Evolutionary conservation across 208 protist species (phyloP), one percentile per base, ranked within the genome.

Genomic region (Crithidia bombi): DNA sequence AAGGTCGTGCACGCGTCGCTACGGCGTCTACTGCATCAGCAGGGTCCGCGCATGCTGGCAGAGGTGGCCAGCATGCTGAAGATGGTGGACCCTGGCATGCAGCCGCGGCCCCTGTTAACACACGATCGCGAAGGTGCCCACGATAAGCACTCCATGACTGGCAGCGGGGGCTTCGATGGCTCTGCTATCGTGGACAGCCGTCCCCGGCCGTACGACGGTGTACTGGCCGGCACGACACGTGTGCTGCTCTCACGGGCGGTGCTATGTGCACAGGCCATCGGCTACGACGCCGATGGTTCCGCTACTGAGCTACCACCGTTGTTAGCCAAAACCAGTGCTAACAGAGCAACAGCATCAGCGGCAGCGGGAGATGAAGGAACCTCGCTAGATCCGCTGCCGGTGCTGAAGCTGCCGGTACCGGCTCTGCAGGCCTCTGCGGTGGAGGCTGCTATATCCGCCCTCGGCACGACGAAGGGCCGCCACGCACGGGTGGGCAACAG

Each of bases 1-100:
- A 96, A 96, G 61, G 78, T 94, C 23, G 81, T 96, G 32, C 91
- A 96, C 72, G 81, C 80, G 17, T 86, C 83, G 3, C 74, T 93
- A 67, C 91, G 91, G 2, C 86, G 85, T 2, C 73, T 90, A 35
- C 79, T 81, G 14, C 64, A 76, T 25, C 79, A 90, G 46, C 85
- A 91, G 36, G 72, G 70, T 19, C 79, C 91, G 11, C 78, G 66
- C 50, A 68, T 73, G 51, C 71, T 94, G 43, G 82, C 78, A 1
- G 86, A 87, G 44, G 90, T 93, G 80, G 68, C 82, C 39, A 80
- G 82, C 54, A 83, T 90, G 81, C 69, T 88, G 21, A 44, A 75
- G 58, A 65, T 79, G 56, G 63, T 86, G 5, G 85, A 92, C 58
- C 58, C 64, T 23, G 21, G 61, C 19, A 51, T 69, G 64, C 43